Evolutionary conservation across 169 alveolate species (phyloP).

Genomic region (Cryptosporidium tyzzeri): DNA sequence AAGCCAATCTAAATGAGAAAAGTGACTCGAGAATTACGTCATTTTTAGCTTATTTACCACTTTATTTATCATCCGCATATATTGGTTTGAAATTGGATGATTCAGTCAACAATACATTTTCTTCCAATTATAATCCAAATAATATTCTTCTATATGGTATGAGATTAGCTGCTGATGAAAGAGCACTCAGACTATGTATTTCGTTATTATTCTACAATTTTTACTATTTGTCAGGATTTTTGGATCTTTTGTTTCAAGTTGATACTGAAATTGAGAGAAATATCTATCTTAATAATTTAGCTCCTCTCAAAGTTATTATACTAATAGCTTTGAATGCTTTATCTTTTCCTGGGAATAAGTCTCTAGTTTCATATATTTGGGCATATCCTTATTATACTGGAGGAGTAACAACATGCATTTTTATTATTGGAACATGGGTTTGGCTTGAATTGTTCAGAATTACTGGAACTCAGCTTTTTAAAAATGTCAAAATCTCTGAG

Average conservation of each 20-base stretch:
- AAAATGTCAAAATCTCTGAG: slow-evolving; percentile 10
- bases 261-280: slow-evolving; percentile 33
- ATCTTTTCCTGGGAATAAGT: slow-evolving; percentile 68
- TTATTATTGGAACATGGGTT: slow-evolving; percentile 67
- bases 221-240: slow-evolving; percentile 56
- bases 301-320: slow-evolving; percentile 18
- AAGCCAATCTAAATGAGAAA: not conserved
- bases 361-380: slow-evolving; percentile 61
- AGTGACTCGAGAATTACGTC: slow-evolving; percentile 14
- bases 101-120: not conserved
- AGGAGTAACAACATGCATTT: slow-evolving; percentile 51
- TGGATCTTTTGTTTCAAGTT: slow-evolving; percentile 29
- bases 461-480: not conserved
- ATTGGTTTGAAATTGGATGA: slow-evolving; percentile 47
- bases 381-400: slow-evolving; percentile 72
- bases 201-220: slow-evolving; percentile 49
- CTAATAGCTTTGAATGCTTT: slow-evolving; percentile 48
- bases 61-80: slow-evolving; percentile 24
- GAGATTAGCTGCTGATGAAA: slow-evolving; percentile 31
- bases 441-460: slow-evolving; percentile 74
- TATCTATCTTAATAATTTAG: slow-evolving; percentile 3
- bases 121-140: not conserved
- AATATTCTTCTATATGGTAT: not conserved
- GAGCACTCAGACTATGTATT: slow-evolving; percentile 31
- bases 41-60: slow-evolving; percentile 36